Conservation (phyloP, 208 protist genomes). For the Histomonas meleagridis region DNA sequence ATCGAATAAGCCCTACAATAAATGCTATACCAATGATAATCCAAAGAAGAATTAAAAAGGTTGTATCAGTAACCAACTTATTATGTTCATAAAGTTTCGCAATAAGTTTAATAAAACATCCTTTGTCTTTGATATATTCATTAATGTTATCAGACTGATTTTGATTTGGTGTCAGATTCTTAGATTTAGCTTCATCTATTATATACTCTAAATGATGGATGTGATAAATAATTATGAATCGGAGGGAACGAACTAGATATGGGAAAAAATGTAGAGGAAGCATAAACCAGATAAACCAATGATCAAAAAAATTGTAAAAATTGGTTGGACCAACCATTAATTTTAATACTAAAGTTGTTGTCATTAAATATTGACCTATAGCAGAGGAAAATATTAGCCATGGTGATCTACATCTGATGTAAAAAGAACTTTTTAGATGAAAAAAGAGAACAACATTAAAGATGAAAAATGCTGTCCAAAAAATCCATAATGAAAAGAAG, state of each 20-base stretch:
- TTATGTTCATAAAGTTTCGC: neutral
- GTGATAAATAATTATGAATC: neutral
- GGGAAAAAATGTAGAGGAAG: neutral
- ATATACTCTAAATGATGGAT: neutral
- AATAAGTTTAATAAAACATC: neutral
- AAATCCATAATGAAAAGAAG: no score
- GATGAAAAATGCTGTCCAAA: neutral
- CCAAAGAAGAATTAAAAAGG: neutral
- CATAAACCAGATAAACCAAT: neutral
- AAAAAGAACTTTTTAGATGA: neutral
- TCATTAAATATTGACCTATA: neutral
- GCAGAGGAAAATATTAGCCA: conserved; percentile 9
- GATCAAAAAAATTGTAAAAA: neutral
- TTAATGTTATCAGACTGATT: no score
- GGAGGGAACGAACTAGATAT: neutral
- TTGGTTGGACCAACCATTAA: neutral
- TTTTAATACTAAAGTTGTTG: neutral
- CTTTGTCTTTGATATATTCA: neutral
- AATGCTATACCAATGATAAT: neutral
- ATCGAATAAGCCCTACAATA: neutral
- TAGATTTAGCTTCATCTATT: neutral
- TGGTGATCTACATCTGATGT: neutral
- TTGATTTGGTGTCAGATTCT: no score
- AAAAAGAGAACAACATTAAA: neutral
- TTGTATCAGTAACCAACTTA: neutral